These are phyloP conservation scores for Sporobolomyces phaffii DNA, from an alignment of 768 basidiomycete species.

Conservation along the genomic window DNA sequence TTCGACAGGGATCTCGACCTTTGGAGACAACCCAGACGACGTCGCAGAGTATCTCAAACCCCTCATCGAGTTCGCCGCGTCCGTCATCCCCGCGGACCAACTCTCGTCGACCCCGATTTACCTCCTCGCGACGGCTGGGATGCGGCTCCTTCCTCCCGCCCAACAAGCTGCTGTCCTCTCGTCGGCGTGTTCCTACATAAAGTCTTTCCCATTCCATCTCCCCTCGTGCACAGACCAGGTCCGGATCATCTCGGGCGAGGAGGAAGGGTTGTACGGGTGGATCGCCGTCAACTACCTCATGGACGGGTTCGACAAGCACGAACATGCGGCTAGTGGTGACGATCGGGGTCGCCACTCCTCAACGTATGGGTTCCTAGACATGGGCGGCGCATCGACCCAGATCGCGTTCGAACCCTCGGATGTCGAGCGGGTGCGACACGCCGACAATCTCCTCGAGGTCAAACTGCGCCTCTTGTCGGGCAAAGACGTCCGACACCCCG, in stretches of 20 bases:
- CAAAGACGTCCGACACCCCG: conserved; percentile 77
- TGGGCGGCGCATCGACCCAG: conserved; percentile 98
- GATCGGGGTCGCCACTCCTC: conserved; percentile 55
- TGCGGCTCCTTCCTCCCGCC: conserved; percentile 71
- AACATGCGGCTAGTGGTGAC: conserved; percentile 45
- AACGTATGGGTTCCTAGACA: conserved; percentile 96
- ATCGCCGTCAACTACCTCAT: conserved; percentile 98
- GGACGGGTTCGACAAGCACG: conserved; percentile 70
- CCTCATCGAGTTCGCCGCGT: conserved; percentile 71
- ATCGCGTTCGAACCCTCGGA: conserved; percentile 87
- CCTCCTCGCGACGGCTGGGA: conserved; percentile 91
- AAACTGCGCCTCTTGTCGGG: conserved; percentile 74
- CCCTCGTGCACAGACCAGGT: conserved; percentile 82
- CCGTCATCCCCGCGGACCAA: conserved; percentile 77
- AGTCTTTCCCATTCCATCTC: conserved; percentile 66
- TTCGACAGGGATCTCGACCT: conserved; percentile 72
- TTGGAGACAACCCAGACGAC: conserved; percentile 61
- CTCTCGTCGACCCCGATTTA: conserved; percentile 82
- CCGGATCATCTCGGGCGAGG: conserved; percentile 91
- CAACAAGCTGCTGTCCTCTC: conserved; percentile 68
- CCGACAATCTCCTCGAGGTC: conserved; percentile 69
- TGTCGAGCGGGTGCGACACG: conserved; percentile 52
- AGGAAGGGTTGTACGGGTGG: conserved; percentile 98
- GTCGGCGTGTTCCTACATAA: conserved; percentile 70
- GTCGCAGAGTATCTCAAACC: conserved; percentile 74